Base-by-base conservation (phyloP, 192 early-diverging fungal genomes). In the Dispira simplex region DNA sequence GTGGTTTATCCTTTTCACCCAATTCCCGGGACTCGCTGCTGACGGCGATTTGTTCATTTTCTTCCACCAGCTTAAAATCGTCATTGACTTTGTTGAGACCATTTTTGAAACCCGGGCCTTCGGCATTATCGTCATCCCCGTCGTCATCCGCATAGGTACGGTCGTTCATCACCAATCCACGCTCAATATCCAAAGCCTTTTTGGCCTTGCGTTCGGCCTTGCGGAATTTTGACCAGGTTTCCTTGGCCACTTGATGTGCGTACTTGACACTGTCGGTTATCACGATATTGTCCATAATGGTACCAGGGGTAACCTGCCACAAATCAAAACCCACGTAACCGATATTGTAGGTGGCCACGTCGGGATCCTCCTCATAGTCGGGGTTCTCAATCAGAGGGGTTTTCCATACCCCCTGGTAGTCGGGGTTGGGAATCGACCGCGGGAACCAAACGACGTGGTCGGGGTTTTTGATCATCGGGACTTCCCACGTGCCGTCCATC, bases 231-330 rank as follows among this genome's bases (percentile, higher is more conserved):
- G 66, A 73, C 87, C 88, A 95, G 54, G 81, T 83, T 64, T 95
- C 83, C 8, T 85, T 75, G 14, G 88, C 80, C 54, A 93, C 78
- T 44, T 75, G 70, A 62, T 82, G 75, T 21, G 91, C 93, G 44
- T 83, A 81, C 16, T 71, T 71, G 16, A 72, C 78, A 67, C 74
- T 83, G 77, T 86, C 76, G 49, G 90, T 90, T 64, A 95, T 70
- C 73, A 90, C 92, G 62, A 95, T 87, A 73, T 94, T 95, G 78
- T 95, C 88, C 65, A 95, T 94, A 25, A 85, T 75, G 62, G 93
- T 91, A 28, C 80, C 76, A 63, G 86, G 74, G 75, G 91, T 89
- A 88, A 95, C 94, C 48, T 88, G 90, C 91, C 91, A 95, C 64
- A 95, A 73, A 74, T 95, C 93, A 65, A 93, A 92, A 11, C 93